Evolutionary conservation across 306 rosid genomes (phyloP), one percentile per base, ranked within the genome.

Genomic region (Casuarina cunninghamiana): DNA sequence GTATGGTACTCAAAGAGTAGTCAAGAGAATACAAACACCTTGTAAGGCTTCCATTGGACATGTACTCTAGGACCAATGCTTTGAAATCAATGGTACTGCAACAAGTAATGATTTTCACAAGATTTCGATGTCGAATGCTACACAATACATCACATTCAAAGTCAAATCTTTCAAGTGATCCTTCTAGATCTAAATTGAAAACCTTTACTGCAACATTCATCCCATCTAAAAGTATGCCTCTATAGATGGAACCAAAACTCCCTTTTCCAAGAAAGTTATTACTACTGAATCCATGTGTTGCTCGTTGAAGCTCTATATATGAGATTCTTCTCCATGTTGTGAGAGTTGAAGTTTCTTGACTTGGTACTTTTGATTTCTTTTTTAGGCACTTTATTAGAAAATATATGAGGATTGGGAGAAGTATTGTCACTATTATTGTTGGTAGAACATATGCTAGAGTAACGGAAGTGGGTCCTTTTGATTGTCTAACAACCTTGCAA

Each of bases 251-350:
- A 2, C 61, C 75, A 49, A 71, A 6, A 11, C 6, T 13, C 26
- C 45, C 75, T 48, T 17, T 49, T 11, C 65, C 49, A 17, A 54
- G 37, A 6, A 73, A 73, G 45, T 73, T 73, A 12, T 42, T 19
- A 6, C 75, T 76, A 32, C 44, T 15, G 39, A 74, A 70, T 7
- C 53, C 63, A 69, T 78, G 6, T 11, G 85, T 84, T 1, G 78
- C 81, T 21, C 32, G 13, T 3, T 21, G 35, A 58, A 84, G 77
- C 41, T 81, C 76, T 7, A 7, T 44, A 53, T 62, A 70, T 17
- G 87, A 50, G 58, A 75, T 66, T 35, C 58, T 74, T 60, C 58
- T 61, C 82, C 69, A 73, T 19, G 50, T 57, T 53, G 39, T 12
- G 26, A 68, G 39, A 58, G 71, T 1, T 4, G 54, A 10, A 1